A percentile compares a stretch with the other conserved stretches of the same genome.
Conservation (phyloP, 2,329 filamentous ascomycete genomes). For the Balansia obtecta region DNA sequence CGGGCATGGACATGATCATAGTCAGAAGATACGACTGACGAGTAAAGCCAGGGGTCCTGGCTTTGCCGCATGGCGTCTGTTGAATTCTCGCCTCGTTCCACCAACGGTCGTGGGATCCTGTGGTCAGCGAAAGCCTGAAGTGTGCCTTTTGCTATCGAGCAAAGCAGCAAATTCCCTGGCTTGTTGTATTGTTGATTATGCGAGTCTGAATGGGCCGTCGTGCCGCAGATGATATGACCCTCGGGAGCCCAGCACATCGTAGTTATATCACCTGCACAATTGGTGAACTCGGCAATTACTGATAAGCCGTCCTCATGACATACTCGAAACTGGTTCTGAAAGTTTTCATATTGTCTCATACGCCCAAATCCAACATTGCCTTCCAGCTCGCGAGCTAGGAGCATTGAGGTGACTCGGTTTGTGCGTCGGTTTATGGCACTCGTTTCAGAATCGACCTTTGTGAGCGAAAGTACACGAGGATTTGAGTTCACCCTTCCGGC, state of each 20-base stretch:
- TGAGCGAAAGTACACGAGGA: constrained; percentile 15
- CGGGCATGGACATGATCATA: constrained; percentile 33
- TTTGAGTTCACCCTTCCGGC: constrained; percentile 9
- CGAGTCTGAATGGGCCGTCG: constrained; percentile 47
- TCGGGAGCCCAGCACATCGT: constrained; percentile 45
- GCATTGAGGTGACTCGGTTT: constrained; percentile 25
- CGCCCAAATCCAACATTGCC: constrained; percentile 31
- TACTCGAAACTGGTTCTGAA: constrained; percentile 31
- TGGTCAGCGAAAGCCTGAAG: constrained; percentile 44
- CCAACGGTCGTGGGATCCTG: constrained; percentile 39
- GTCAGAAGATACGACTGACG: constrained; percentile 50
- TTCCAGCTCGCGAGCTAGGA: constrained; percentile 36
- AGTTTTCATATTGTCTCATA: constrained; percentile 29
- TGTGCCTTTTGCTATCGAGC: constrained; percentile 30
- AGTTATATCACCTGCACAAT: constrained; percentile 49
- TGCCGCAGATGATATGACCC: constrained; percentile 46
- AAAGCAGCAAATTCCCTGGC: constrained; percentile 47
- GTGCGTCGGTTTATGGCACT: constrained; percentile 7
- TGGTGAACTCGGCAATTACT: constrained; percentile 41
- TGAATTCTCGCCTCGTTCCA: constrained; percentile 42
- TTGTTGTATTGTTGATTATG: constrained; percentile 57
- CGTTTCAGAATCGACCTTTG: constrained; percentile 6
- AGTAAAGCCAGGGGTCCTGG: constrained; percentile 51
- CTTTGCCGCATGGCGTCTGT: constrained; percentile 42
- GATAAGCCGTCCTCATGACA: constrained; percentile 39